These are phyloP conservation scores for Osmanthus fragrans DNA, from an alignment of 257 asterid species.

Conservation along the genomic window DNA sequence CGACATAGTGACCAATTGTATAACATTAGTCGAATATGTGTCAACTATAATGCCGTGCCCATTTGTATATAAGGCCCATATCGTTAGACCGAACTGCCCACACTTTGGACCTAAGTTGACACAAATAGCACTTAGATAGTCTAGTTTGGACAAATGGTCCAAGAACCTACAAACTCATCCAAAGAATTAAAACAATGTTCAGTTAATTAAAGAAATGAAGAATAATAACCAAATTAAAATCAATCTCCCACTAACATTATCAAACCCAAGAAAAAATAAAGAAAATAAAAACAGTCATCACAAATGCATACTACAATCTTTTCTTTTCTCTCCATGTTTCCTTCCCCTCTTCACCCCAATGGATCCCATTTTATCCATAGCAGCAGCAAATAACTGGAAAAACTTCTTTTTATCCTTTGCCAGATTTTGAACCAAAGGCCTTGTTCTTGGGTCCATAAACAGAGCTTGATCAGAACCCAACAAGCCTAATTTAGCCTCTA, in stretches of 20 bases:
- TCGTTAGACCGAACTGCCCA: too few species aligned
- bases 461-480: slow-evolving; percentile 74
- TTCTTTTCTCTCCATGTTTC: slow-evolving; percentile 80
- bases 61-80: too few species aligned
- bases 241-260: neutral
- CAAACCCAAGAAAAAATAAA: slow-evolving; percentile 12
- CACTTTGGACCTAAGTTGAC: too few species aligned
- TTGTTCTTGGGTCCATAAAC: slow-evolving; percentile 75
- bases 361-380: slow-evolving; percentile 96
- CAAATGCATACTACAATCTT: slow-evolving; percentile 58
- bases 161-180: too few species aligned
- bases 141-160: too few species aligned
- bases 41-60: too few species aligned
- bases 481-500: slow-evolving; percentile 76
- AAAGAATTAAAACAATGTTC: too few species aligned
- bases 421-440: slow-evolving; percentile 62
- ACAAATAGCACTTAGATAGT: too few species aligned
- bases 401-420: slow-evolving; percentile 75
- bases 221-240: neutral
- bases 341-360: slow-evolving; percentile 84
- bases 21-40: too few species aligned
- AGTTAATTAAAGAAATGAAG: too few species aligned
- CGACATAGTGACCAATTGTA: too few species aligned
- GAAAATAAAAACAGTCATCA: slow-evolving; percentile 24
- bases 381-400: slow-evolving; percentile 64